Evolutionary conservation across 176 grass and related monocot species (phyloP).

Genomic region (Oropetium thomaeum): DNA sequence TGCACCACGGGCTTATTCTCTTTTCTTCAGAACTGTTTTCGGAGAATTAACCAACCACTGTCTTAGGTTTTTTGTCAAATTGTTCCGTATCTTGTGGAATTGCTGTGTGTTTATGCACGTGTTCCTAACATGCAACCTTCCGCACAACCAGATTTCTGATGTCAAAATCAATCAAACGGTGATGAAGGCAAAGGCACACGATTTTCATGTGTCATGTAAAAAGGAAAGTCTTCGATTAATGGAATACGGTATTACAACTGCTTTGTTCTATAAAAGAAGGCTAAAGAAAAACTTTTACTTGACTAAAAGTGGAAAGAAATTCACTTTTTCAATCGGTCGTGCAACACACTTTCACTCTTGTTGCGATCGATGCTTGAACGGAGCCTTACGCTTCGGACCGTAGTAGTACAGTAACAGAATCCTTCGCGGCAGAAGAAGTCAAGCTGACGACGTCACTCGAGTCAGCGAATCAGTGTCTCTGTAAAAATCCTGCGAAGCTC

Average conservation of each 20-base stretch:
- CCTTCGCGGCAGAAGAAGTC: too few relatives aligned
- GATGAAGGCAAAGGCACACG: not conserved
- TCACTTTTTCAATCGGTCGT: not conserved
- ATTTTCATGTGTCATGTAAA: not conserved
- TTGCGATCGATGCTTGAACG: not conserved
- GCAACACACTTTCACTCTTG: not conserved
- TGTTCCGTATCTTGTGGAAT: not conserved
- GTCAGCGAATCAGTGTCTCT: too few relatives aligned
- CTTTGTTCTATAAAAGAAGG: not conserved
- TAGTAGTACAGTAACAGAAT: too few relatives aligned
- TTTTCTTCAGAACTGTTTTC: not conserved
- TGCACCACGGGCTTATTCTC: not conserved
- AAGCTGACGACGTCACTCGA: too few relatives aligned
- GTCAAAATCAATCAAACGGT: not conserved
- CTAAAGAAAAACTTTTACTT: not conserved
- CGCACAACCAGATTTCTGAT: not conserved
- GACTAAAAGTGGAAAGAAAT: not conserved
- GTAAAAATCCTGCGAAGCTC: too few relatives aligned
- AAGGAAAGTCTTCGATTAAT: too few relatives aligned
- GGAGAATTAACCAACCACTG: not conserved
- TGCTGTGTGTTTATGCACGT: not conserved
- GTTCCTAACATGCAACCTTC: not conserved
- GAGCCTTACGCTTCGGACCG: not conserved
- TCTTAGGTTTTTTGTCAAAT: constrained; percentile 9
- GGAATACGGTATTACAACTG: too few relatives aligned